These are phyloP conservation scores for Claviceps maximensis DNA, from an alignment of 2,329 filamentous ascomycete genomes.

Conservation along the genomic window DNA sequence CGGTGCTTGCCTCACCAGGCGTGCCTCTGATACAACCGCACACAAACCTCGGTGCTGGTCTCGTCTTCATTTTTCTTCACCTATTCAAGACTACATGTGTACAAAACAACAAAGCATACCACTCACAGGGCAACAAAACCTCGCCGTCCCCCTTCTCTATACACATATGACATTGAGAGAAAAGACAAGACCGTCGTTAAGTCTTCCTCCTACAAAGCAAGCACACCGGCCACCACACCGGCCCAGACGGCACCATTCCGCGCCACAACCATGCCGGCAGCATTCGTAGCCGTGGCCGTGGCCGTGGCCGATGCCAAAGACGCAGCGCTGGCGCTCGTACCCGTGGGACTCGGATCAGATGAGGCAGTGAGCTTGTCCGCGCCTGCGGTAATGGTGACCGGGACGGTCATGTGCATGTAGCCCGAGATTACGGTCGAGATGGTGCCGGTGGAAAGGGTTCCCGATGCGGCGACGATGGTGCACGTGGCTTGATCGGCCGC, in stretches of 20 bases:
- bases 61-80: too few species aligned
- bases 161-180: too few species aligned
- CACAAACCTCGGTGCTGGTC: too few species aligned
- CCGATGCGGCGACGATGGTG: conserved; percentile 5
- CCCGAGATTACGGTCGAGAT: conserved; percentile 6
- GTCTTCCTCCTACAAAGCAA: conserved; percentile 19
- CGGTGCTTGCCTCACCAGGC: too few species aligned
- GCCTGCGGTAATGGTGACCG: conserved; percentile 26
- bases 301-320: conserved; percentile 6
- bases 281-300: conserved; percentile 13
- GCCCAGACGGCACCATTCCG: conserved; percentile 21
- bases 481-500: conserved; percentile 14
- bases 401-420: conserved; percentile 11
- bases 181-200: neutral
- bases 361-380: conserved; percentile 19
- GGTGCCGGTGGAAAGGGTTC: neutral
- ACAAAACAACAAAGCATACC: too few species aligned
- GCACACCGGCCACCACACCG: conserved; percentile 21
- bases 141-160: too few species aligned
- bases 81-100: too few species aligned
- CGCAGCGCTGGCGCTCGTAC: too few species aligned
- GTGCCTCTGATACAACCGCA: too few species aligned
- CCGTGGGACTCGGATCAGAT: conserved; percentile 2
- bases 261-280: conserved; percentile 19
- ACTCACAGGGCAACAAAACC: too few species aligned